Base-by-base conservation (phyloP, 1,139 yeast genomes). In the Candida sp. region DNA sequence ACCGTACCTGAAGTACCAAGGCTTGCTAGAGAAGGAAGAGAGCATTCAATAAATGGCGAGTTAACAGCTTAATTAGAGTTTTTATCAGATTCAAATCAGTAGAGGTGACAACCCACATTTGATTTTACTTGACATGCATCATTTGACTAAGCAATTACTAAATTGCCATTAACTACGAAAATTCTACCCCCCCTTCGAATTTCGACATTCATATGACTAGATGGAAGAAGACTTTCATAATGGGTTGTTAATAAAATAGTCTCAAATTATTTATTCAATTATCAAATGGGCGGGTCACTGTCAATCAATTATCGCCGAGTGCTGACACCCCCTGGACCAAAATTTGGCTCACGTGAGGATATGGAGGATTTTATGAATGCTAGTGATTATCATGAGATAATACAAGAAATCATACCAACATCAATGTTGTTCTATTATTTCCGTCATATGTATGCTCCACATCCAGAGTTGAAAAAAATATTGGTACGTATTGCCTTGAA, bases 21-120 rank as follows among this genome's bases (percentile, higher is more conserved):
- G 0, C 67, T 89, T 47, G 95, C 86, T 53, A 78, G 96, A 58
- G 97, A 89, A 60, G 95, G 95, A 8, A 80, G 97, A 52, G 59
- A 56, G 40, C 38, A 42, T n/a, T 37, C 48, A 4, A 47, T 45
- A 11, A 37, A 27, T 29, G 39, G 34, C 5, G 39, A 37, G n/a
- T 33, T 33, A 12, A 27, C 27, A 23, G 34, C 29, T 19, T 29
- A 35, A 36, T 8, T 29, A 25, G 30, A 35, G 29, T 25, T 25
- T 11, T 7, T 8, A 25, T 25, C 29, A 25, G 29, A 25, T 25
- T 25, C 29, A 25, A 11, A 25, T 25, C 29, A 11, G 7, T 25
- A 8, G 7, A 8, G 29, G 29, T 25, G 29, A 25, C 11, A 11
- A 8, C 29, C 29, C 11, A 25, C 29, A 15, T 25, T 25, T 11